phyloP scores from a whole-genome alignment of 2,329 filamentous ascomycete species.

The Zymoseptoria ardabiliae region DNA sequence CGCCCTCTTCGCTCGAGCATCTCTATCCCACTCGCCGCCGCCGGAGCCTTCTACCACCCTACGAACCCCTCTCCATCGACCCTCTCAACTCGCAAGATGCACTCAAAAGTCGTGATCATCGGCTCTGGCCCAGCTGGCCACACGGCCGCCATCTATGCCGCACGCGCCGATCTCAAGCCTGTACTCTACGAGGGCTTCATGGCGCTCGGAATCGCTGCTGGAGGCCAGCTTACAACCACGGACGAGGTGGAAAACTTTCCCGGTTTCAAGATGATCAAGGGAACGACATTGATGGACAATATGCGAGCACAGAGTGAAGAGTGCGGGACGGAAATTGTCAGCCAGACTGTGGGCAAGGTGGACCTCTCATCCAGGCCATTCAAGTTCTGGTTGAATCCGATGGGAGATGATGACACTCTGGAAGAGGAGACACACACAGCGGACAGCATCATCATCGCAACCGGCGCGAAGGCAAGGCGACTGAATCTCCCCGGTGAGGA shows the following conservation, averaged over 20 bases:
- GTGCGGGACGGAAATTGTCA: slow-evolving; percentile 88
- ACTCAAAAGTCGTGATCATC: slow-evolving; percentile 74
- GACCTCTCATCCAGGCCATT: slow-evolving; percentile 81
- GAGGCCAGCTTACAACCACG: slow-evolving; percentile 94
- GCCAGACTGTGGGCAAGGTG: slow-evolving; percentile 83
- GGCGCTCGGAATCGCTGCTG: slow-evolving; percentile 90
- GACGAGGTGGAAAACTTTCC: slow-evolving; percentile 99
- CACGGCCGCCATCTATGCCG: slow-evolving; percentile 93
- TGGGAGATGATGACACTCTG: slow-evolving; percentile 70
- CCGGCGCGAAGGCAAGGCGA: slow-evolving; percentile 83
- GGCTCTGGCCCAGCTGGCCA: slow-evolving; percentile 94
- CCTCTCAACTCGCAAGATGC: slow-evolving; percentile 58
- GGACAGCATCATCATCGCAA: slow-evolving; percentile 88
- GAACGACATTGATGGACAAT: slow-evolving; percentile 82
- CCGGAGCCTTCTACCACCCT: slow-evolving; percentile 54
- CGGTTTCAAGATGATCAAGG: slow-evolving; percentile 86
- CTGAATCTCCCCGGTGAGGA: slow-evolving; percentile 81
- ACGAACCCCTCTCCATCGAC: slow-evolving; percentile 31
- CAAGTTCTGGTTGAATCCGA: slow-evolving; percentile 66
- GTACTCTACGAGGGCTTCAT: slow-evolving; percentile 97
- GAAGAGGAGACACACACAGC: slow-evolving; percentile 71
- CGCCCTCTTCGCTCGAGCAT: slow-evolving; percentile 64
- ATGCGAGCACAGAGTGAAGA: slow-evolving; percentile 88
- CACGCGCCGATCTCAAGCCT: slow-evolving; percentile 87
- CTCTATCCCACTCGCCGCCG: slow-evolving; percentile 64